Evolutionary conservation across 257 asterid genomes (phyloP).

Genomic region (Plantago ovata): DNA sequence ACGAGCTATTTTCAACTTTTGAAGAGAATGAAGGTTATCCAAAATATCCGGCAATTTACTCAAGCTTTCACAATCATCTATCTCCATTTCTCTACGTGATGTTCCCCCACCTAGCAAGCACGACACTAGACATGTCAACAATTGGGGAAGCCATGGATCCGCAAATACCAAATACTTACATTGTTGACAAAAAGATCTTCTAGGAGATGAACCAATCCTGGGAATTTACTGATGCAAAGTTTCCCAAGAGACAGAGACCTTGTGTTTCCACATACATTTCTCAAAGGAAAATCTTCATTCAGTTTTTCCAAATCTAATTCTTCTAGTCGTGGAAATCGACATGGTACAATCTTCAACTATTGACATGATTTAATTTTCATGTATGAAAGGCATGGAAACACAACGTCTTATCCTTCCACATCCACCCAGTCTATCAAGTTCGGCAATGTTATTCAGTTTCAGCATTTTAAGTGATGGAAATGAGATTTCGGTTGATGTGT

Average conservation of each 20-base stretch:
- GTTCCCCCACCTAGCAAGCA: neutral
- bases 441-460: neutral
- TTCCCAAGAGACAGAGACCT: neutral
- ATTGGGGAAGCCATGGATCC: slow-evolving; percentile 1
- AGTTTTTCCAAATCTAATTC: neutral
- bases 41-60: slow-evolving; percentile 13
- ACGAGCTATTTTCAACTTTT: rapidly evolving
- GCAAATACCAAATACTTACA: neutral
- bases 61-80: neutral
- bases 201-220: slow-evolving; percentile 13
- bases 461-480: slow-evolving; percentile 23
- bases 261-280: slow-evolving; percentile 8
- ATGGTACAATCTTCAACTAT: neutral
- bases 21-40: slow-evolving; percentile 2
- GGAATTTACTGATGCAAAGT: neutral
- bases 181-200: slow-evolving; percentile 14
- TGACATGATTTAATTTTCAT: neutral
- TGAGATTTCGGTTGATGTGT: neutral
- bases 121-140: neutral
- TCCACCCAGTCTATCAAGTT: slow-evolving; percentile 26
- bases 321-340: slow-evolving; percentile 18
- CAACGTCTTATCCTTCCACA: neutral
- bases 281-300: neutral
- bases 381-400: neutral
- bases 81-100: neutral